Conservation (phyloP, 176 grass and related monocot species). For the Hyparrhenia diplandra region DNA sequence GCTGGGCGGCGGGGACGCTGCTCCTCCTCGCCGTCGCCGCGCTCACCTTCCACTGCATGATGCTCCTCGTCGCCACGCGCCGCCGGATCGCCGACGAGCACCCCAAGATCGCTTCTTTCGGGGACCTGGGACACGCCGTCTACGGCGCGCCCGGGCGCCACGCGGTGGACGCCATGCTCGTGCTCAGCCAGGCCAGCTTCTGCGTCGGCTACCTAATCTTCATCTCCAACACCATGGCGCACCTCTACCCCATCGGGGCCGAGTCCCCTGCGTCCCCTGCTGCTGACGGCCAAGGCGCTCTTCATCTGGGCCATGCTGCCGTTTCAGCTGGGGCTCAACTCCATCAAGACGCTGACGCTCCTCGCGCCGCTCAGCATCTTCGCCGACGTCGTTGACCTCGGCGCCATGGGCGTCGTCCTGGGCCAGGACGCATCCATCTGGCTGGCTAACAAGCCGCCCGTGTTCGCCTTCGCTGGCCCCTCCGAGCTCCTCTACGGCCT, state of each 20-base stretch:
- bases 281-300: conserved; percentile 63
- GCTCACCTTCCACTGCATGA: conserved; percentile 95
- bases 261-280: not conserved
- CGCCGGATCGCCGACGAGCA: conserved; percentile 50
- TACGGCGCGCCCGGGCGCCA: conserved; percentile 56
- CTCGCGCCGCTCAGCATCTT: conserved; percentile 94
- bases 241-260: conserved; percentile 52
- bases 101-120: conserved; percentile 81
- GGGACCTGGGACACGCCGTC: conserved; percentile 73
- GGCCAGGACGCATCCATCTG: conserved; percentile 64
- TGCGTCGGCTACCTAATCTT: conserved; percentile 96
- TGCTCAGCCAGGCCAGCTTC: conserved; percentile 92
- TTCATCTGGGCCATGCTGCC: conserved; percentile 84
- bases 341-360: conserved; percentile 89
- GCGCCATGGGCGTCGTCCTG: conserved; percentile 93
- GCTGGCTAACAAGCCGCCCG: conserved; percentile 43
- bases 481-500: conserved; percentile 75
- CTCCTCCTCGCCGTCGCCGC: conserved; percentile 64
- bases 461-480: conserved; percentile 53
- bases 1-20: conserved; percentile 67
- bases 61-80: conserved; percentile 82
- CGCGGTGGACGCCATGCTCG: conserved; percentile 82
- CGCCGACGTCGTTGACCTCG: conserved; percentile 86
- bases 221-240: conserved; percentile 72
- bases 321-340: conserved; percentile 94